A percentile compares a stretch with the other conserved stretches of the same genome.
phyloP scores from a whole-genome alignment of 208 protist species.

The Crithidia mellificae region DNA sequence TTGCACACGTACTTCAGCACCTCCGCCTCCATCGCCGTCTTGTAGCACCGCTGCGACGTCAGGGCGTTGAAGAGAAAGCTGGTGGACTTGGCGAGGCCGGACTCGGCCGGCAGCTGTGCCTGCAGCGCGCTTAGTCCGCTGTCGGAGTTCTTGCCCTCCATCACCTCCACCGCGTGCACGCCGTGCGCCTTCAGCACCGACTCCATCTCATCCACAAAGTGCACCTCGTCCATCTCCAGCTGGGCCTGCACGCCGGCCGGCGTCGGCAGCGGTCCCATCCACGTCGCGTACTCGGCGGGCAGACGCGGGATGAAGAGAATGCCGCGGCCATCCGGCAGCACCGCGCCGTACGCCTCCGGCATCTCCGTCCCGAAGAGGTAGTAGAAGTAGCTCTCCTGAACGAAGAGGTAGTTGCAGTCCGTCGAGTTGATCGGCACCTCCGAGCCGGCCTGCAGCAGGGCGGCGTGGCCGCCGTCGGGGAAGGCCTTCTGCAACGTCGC shows the following conservation, averaged over 20 bases:
- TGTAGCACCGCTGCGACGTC: constrained; percentile 78
- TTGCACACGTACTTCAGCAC: constrained; percentile 91
- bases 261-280: constrained; percentile 89
- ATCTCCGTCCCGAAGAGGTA: constrained; percentile 91
- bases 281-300: constrained; percentile 85
- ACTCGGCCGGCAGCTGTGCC: constrained; percentile 49
- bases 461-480: constrained; percentile 57
- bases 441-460: constrained; percentile 73
- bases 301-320: constrained; percentile 89
- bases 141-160: constrained; percentile 82
- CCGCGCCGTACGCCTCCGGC: constrained; percentile 78
- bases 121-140: constrained; percentile 68
- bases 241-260: constrained; percentile 56
- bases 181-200: constrained; percentile 43
- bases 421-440: constrained; percentile 91
- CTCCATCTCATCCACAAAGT: constrained; percentile 86
- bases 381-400: constrained; percentile 95
- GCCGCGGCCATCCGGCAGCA: constrained; percentile 65
- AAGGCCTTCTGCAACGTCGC: constrained; percentile 42
- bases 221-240: constrained; percentile 73
- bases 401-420: constrained; percentile 87
- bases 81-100: constrained; percentile 26
- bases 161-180: constrained; percentile 71
- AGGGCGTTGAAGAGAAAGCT: constrained; percentile 67
- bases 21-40: constrained; percentile 92